Evolutionary conservation across 2,329 filamentous ascomycete species (phyloP).

Genomic region (Colletotrichum camelliae): DNA sequence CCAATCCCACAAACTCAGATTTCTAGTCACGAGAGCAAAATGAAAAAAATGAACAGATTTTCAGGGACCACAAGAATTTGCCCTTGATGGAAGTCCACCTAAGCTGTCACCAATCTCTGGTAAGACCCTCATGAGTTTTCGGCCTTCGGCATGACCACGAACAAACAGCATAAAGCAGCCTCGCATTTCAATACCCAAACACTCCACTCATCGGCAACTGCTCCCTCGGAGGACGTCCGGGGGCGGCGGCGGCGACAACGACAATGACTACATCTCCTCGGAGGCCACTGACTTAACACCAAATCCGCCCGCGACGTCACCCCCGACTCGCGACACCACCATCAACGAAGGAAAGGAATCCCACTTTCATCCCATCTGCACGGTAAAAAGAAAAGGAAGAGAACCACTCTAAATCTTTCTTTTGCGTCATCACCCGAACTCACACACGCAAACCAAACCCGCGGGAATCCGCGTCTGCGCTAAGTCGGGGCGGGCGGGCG

Average conservation of each 20-base stretch:
- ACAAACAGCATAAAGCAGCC: not conserved
- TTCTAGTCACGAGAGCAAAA: not conserved
- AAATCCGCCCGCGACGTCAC: not conserved
- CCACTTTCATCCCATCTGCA: not conserved
- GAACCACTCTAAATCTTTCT: not conserved
- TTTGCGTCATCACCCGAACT: not conserved
- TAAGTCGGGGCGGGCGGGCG: not conserved
- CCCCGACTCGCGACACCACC: not conserved
- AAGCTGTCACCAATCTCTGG: not conserved
- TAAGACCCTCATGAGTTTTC: not conserved
- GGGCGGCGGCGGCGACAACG: not conserved
- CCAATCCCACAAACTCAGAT: not conserved
- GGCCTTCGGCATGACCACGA: not conserved
- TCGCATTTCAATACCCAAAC: not conserved
- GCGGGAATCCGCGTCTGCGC: not conserved
- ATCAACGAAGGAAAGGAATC: not conserved
- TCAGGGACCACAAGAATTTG: rapidly evolving
- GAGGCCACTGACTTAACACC: not conserved
- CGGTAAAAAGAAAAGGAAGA: not conserved
- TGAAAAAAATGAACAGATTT: not conserved
- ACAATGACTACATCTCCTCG: not conserved
- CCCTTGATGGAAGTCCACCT: not conserved
- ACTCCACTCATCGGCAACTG: not conserved
- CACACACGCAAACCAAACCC: not conserved
- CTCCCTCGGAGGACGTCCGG: not conserved